Conservation (phyloP, 495 filamentous ascomycete genomes). For the Letharia lupina region DNA sequence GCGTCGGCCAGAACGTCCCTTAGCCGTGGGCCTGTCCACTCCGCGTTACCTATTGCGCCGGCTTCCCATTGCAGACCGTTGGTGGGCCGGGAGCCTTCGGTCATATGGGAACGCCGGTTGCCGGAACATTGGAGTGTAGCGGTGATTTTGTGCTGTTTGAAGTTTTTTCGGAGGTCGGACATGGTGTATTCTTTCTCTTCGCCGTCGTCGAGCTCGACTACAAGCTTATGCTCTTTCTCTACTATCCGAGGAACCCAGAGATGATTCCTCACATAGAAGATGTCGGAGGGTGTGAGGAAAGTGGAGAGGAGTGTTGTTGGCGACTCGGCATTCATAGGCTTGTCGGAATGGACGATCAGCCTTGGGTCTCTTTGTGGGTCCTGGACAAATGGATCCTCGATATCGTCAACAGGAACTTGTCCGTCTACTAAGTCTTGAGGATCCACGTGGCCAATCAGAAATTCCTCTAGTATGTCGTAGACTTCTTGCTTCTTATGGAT, state of each 20-base stretch:
- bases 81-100: conserved; percentile 40
- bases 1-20: conserved; percentile 51
- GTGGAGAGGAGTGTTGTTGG: conserved; percentile 4
- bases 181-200: conserved; percentile 43
- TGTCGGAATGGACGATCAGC: conserved; percentile 45
- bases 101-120: conserved; percentile 56
- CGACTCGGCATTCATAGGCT: conserved; percentile 37
- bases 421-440: conserved; percentile 44
- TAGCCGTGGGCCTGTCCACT: conserved; percentile 53
- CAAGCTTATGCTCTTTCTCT: conserved; percentile 39
- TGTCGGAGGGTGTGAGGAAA: conserved; percentile 45
- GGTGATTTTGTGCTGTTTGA: conserved; percentile 47
- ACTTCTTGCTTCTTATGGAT: conserved; percentile 52
- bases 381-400: conserved; percentile 48
- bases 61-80: conserved; percentile 53
- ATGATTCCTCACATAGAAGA: conserved; percentile 57
- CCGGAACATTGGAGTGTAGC: conserved; percentile 53
- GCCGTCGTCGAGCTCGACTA: conserved; percentile 48
- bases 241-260: conserved; percentile 50
- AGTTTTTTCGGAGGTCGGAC: conserved; percentile 43
- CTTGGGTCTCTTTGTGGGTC: conserved; percentile 45
- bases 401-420: conserved; percentile 32
- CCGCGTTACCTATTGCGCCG: conserved; percentile 51
- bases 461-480: conserved; percentile 48
- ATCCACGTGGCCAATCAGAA: conserved; percentile 46